Base-by-base conservation (phyloP, 2,329 filamentous ascomycete species). In the Sphaerulina vaccinii region DNA sequence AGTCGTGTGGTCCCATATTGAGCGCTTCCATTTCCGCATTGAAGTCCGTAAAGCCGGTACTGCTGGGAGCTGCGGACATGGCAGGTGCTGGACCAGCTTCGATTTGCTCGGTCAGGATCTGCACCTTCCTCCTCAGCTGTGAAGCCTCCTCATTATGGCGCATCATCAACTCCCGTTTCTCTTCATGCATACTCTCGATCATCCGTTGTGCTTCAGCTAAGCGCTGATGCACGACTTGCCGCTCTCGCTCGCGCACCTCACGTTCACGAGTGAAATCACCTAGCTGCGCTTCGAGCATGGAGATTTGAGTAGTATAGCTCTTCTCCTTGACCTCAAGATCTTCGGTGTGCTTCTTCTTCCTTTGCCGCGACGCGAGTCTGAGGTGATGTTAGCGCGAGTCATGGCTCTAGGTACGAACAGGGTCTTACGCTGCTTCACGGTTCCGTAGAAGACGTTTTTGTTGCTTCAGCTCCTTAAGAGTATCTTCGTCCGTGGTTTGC, bases 301-400 rank as follows among this genome's bases (percentile, higher is more conserved):
- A 81, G 68, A 96, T 88, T 68, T 88, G 75, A 62, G 82, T 81
- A 50, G 86, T 88, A 76, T 84, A 95, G 53, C 88, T 83, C 78
- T 96, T 96, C 80, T 97, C 96, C 77, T 97, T 92, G 71, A 93
- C 87, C 72, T 97, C 93, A 39, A 97, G 83, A 64, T 93, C 86
- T 75, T 97, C 93, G 27, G 93, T 97, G 75, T 97, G 92, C 74
- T 90, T 87, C 82, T 97, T 97, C 81, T 97, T 99, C 64, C 93
- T 86, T 73, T 97, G 92, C 61, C 93, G 85, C 38, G 93, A 97
- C 75, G 97, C 92, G 64, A 99, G 87, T 61, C 90, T 95, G 52
- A 56, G 6, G 65, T 49, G 22, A 21, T 24, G 55, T 68, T 50
- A 66, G 62, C 44, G 27, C 23, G 23, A 23, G 13, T 22, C 32